Evolutionary conservation across 208 protist genomes (phyloP), one percentile per base, ranked within the genome.

Genomic region (Leishmania amazonensis): DNA sequence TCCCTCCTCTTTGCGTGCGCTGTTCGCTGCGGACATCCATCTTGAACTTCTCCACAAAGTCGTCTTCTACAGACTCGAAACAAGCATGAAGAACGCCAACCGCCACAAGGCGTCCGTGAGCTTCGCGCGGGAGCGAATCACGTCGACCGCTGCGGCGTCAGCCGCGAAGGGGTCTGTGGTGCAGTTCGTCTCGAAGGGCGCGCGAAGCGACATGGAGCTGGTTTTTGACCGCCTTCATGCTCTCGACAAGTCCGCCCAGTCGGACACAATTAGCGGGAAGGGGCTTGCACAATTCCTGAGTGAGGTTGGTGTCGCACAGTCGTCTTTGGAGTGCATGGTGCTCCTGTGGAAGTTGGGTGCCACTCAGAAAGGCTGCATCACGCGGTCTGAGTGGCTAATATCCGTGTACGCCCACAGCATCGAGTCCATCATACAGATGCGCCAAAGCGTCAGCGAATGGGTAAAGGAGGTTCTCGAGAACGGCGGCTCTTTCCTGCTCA

Each of bases 321-420:
- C 74, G 2, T 87, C 90, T 17, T 79, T 97, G 31, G 93, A 97
- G 53, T 88, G 80, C 79, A 93, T 91, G 75, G 85, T 91, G 8
- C 78, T 97, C 13, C 57, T 96, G 64, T 98, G 95, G 95, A 91
- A 91, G 60, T 76, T 98, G 19, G 87, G 92, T 7, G 87, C 91
- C 0, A 91, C 88, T 24, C 88, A 87, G 6, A 70, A 83, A 17
- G 83, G 78, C 42, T 89, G 87, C 72, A 82, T 98, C 60, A 89
- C 81, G 9, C 89, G 92, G 21, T 54, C 76, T 2, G 93, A 97
- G 81, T 98, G 95, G 95, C 71, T 95, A 40, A 78, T 79, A 68
- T 78, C 89, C 8, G 89, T 93, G 83, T 96, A 95, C 80, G 80
- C 67, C 1, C 88, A 92, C 80, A 81, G 82, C 47, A 87, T 98